A percentile compares a stretch with the other conserved stretches of the same genome.
These are phyloP conservation scores for Sclerotinia spermophila DNA, from an alignment of 2,329 filamentous ascomycete genomes.

Conservation along the genomic window DNA sequence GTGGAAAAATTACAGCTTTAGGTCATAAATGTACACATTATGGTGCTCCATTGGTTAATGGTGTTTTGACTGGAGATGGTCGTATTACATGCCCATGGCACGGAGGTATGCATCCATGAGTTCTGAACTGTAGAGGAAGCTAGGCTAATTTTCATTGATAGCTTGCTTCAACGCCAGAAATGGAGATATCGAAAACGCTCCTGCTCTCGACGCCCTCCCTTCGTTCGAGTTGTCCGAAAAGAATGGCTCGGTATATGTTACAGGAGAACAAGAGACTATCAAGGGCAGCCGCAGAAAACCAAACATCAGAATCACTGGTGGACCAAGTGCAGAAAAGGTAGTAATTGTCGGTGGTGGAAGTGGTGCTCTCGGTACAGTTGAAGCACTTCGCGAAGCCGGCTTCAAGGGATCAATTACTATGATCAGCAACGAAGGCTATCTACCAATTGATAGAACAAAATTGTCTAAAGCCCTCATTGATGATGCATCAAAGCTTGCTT, in stretches of 20 bases:
- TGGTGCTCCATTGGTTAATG: conserved; percentile 82
- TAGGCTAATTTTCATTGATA: conserved; percentile 37
- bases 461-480: conserved; percentile 89
- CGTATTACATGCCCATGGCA: conserved; percentile 94
- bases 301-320: conserved; percentile 65
- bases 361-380: conserved; percentile 75
- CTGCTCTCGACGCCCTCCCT: conserved; percentile 80
- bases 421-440: conserved; percentile 78
- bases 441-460: conserved; percentile 91
- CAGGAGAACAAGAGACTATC: conserved; percentile 72
- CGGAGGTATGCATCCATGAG: conserved; percentile 58
- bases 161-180: conserved; percentile 89
- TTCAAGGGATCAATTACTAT: conserved; percentile 78
- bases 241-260: conserved; percentile 79
- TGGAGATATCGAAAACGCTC: conserved; percentile 93
- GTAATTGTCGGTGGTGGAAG: conserved; percentile 88
- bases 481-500: conserved; percentile 73
- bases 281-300: conserved; percentile 72
- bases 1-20: conserved; percentile 72
- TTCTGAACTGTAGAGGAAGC: neutral
- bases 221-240: conserved; percentile 79
- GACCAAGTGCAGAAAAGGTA: conserved; percentile 57
- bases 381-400: conserved; percentile 77
- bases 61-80: conserved; percentile 77
- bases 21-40: conserved; percentile 88